Base-by-base conservation (phyloP, 257 asterid genomes). In the Nicotiana obtusifolia region DNA sequence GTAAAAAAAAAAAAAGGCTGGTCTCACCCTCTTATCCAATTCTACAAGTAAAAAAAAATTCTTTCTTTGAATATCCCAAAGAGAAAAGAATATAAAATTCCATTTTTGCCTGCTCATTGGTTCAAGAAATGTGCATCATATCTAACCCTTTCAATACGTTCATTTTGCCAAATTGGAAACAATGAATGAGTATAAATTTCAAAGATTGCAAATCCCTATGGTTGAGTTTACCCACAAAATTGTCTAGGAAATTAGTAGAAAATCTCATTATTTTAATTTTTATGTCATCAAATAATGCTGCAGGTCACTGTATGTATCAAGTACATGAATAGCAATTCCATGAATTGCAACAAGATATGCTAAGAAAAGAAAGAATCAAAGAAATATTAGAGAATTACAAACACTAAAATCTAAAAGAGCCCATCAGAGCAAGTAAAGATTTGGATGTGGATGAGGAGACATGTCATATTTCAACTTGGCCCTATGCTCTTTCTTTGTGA, bases 371-470 rank as follows among this genome's bases (percentile, higher is more conserved):
- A 61, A 82, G 77, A 90, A 87, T 88, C 86, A 87, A 67, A 89
- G 84, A 85, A 69, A 82, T 52, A 30, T 24, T 30, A 28, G 73
- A 56, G 81, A 56, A 44, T 68, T 81, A 87, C 93, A 90, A 88
- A 86, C 87, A 82, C 93, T 87, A 87, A 83, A 87, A 81, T 88
- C 86, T 84, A 85, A 88, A 68, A 68, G 65, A 79, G 62, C 68
- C 86, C 31, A 88, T 90, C 88, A 79, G 80, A 82, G 81, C 71
- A 66, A 79, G 75, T 80, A 19, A 64, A 47, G 64, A 80, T 7
- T 41, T 73, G 84, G 78, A 61, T 68, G 44, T 82, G 81, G 85
- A 84, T 82, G 78, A 31, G 83, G 82, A 37, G 82, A 82, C 88
- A 83, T 57, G 80, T 49, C 66, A 61, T 49, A 62, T 47, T 30